Percentiles rank a stretch among this genome's conserved stretches.
These are phyloP conservation scores for Cyberlindnera veronae DNA, from an alignment of 805 yeast species.

Conservation along the genomic window DNA sequence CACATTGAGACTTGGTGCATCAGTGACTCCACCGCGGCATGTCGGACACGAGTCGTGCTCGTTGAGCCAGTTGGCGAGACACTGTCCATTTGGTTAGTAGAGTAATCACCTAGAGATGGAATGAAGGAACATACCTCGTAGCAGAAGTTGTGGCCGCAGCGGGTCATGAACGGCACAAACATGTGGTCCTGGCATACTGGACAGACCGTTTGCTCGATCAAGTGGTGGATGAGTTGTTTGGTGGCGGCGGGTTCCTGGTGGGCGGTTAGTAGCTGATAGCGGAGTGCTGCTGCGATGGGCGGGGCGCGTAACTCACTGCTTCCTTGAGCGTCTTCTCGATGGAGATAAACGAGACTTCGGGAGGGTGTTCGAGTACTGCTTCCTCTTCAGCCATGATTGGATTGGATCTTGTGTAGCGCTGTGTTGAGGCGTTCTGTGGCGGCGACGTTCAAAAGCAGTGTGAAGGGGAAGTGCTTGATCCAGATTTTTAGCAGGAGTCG, in stretches of 20 bases:
- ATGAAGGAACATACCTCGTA: conserved; percentile 36
- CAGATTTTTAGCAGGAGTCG: no score
- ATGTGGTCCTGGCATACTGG: conserved; percentile 67
- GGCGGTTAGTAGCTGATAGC: conserved; percentile 3
- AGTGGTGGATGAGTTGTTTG: conserved; percentile 15
- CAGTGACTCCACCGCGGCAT: conserved; percentile 49
- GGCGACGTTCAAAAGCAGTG: no score
- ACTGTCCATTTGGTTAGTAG: conserved; percentile 18
- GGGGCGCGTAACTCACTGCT: conserved; percentile 14
- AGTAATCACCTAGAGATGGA: neutral
- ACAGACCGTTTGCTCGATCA: conserved; percentile 39
- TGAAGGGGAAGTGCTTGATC: no score
- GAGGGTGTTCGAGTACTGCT: neutral
- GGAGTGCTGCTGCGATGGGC: neutral
- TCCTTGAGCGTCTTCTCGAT: conserved; percentile 16
- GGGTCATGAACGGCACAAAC: conserved; percentile 58
- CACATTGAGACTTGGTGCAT: conserved; percentile 51
- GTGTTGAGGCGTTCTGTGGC: neutral
- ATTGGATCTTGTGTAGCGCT: neutral
- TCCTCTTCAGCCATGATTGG: neutral
- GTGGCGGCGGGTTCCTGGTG: conserved; percentile 14
- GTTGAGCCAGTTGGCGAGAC: conserved; percentile 61
- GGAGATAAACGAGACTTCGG: conserved; percentile 3
- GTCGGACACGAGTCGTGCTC: conserved; percentile 63
- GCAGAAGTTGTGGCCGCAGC: conserved; percentile 76